Base-by-base conservation (phyloP, 768 basidiomycete species). In the Scleroderma bovista region DNA sequence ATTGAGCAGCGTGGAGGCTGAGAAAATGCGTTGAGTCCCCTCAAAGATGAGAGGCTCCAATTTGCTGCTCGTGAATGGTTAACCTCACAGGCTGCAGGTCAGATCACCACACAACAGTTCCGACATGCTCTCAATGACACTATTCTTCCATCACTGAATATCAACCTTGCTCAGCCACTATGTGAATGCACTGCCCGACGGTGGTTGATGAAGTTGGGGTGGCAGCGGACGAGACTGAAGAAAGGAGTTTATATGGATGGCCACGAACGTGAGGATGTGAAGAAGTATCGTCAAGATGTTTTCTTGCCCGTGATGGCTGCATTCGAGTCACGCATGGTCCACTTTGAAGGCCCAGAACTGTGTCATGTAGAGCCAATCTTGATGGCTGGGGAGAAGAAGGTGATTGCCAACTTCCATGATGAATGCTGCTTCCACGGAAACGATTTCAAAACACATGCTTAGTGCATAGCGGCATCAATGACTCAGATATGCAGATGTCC, bases 71-170 rank as follows among this genome's bases (percentile, higher is more conserved):
- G 45, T 7, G 32, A 46, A 17, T 69, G 60, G 57, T 53, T 70
- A 19, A 56, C 44, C 15, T 44, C 42, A 19, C 57, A 65, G 46
- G 46, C 49, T 7, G 57, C 50, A n/a, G 70, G 71, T 15, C 48
- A 60, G n/a, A 62, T 74, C 38, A 71, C 67, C 15, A 66, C 68
- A 1, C 40, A 46, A 1, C 46, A 20, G 15, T 60, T 74, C 43
- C 54, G 55, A 9, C 10, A 48, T 12, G 63, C 57, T 1, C 49
- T 74, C 34, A 65, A 71, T 46, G 44, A 48, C 3, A 52, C 45
- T 3, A 67, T 72, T 38, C 51, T 73, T 16, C 66, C 66, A 24
- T 19, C 31, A 13, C 64, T 72, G 0, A 55, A 58, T 1, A 65
- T 72, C 40, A 47, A 42, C 2, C 50, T 58, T 1, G 62, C 57